These are phyloP conservation scores for Eremomyces bilateralis DNA, from an alignment of 495 filamentous ascomycete species.

Conservation along the genomic window DNA sequence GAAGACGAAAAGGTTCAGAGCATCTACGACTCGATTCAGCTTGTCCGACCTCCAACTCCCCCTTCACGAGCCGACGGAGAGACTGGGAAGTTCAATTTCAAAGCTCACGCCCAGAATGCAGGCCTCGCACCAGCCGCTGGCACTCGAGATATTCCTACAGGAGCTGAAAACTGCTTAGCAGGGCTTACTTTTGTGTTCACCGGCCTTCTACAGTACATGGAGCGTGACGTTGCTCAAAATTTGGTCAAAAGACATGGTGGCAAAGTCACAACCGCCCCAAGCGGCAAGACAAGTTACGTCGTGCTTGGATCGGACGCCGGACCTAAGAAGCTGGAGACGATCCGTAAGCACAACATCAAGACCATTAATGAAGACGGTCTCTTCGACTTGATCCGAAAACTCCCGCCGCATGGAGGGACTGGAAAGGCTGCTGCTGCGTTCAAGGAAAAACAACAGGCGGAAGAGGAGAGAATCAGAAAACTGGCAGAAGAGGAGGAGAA, in stretches of 20 bases:
- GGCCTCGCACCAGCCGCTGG: constrained; percentile 37
- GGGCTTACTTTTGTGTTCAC: constrained; percentile 98
- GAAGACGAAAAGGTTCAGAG: constrained; percentile 48
- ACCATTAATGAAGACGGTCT: constrained; percentile 88
- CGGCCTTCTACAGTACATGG: constrained; percentile 55
- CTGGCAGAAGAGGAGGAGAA: constrained; percentile 67
- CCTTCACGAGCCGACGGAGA: constrained; percentile 35
- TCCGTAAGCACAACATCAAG: constrained; percentile 51
- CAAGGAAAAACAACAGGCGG: constrained; percentile 52
- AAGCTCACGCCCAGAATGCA: constrained; percentile 28
- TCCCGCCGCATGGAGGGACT: constrained; percentile 71
- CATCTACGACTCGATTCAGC: constrained; percentile 76
- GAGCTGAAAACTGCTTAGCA: constrained; percentile 73
- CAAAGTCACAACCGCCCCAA: constrained; percentile 68
- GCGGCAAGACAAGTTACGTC: constrained; percentile 81
- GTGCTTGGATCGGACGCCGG: constrained; percentile 81
- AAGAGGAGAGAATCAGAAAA: constrained; percentile 53
- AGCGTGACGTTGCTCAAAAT: constrained; percentile 65
- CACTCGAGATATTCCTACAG: constrained; percentile 51
- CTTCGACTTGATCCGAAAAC: constrained; percentile 60
- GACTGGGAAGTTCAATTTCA: constrained; percentile 48
- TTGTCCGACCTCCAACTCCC: constrained; percentile 59
- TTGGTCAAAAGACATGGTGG: constrained; percentile 87
- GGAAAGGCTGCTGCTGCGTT: constrained; percentile 70
- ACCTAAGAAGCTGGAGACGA: constrained; percentile 82